Base-by-base conservation (phyloP, 2,329 filamentous ascomycete genomes). In the Sordariomycetes sp. region DNA sequence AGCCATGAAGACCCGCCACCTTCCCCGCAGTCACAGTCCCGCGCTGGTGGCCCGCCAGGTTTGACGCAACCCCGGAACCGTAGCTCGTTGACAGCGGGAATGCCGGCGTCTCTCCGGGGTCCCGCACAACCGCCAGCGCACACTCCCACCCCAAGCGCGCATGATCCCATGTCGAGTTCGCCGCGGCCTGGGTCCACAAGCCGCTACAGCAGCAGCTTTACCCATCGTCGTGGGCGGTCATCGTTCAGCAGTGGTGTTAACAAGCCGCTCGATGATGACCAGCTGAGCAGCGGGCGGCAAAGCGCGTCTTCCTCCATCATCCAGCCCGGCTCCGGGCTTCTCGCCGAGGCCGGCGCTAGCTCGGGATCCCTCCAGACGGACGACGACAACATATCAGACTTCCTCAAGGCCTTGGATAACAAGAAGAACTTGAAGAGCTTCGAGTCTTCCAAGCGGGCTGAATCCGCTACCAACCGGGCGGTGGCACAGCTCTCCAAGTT, bases 161-260 rank as follows among this genome's bases (percentile, higher is more conserved):
- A 48, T 1, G 55, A 57, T 22, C 25, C 46, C 3, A 75, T 82
- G 58, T 85, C 87, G 6, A 84, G 87, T 58, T 96, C 91, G 8
- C 91, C 93, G 2, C 88, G 88, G 61, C 89, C 90, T 5, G 79
- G 84, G 10, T 84, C 87, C 0, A 85, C 89, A n/a, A 86, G 85
- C 60, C 85, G 89, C 53, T 97, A 95, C 69, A 96, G 90, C 70
- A 97, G 93, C 71, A 96, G 92, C 67, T 99, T 99, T 66, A 89
- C 87, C 7, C 90, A 96, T 68, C 84, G 94, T 53, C 84, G 89
- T 58, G 87, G 83, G 32, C 83, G 91, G 52, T 83, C 86, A 25
- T 95, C 91, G 0, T 88, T 88, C 59, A 50, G 46, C 22, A 87
- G 88, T 35, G 87, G 88, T 22, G 79, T 82, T 22, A 89, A 86